Evolutionary conservation across 805 yeast species (phyloP).

Genomic region (Nakazawaea populi): DNA sequence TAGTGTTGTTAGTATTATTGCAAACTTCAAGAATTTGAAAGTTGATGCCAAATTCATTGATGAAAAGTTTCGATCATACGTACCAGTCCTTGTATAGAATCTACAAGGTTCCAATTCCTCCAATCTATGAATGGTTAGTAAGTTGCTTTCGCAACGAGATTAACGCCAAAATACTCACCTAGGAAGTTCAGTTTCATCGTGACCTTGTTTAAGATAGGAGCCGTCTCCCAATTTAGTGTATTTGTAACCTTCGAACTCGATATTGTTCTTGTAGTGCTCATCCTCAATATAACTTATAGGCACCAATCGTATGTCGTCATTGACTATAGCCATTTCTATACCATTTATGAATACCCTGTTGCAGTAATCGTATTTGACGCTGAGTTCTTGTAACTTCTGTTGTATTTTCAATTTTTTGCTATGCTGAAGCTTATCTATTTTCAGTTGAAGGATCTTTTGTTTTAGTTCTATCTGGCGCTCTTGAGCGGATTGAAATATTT

Average conservation of each 20-base stretch:
- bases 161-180: slow-evolving; percentile 1
- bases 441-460: slow-evolving; percentile 17
- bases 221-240: slow-evolving; percentile 8
- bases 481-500: slow-evolving; percentile 27
- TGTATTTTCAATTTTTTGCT: slow-evolving; percentile 14
- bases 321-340: slow-evolving; percentile 35
- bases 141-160: neutral
- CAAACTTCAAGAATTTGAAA: neutral
- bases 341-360: slow-evolving; percentile 40
- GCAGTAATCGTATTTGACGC: slow-evolving; percentile 32
- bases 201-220: slow-evolving; percentile 7
- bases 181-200: slow-evolving; percentile 1
- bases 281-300: slow-evolving; percentile 21
- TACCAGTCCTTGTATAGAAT: slow-evolving; percentile 10
- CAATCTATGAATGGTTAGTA: slow-evolving; percentile 3
- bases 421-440: slow-evolving; percentile 10
- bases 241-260: slow-evolving; percentile 1
- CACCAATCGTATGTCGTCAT: slow-evolving; percentile 33
- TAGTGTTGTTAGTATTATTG: neutral
- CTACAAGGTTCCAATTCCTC: slow-evolving; percentile 11
- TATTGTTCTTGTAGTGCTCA: neutral
- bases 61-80: neutral
- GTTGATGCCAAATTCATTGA: too few species aligned
- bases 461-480: slow-evolving; percentile 16
- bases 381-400: slow-evolving; percentile 22